Evolutionary conservation across 1,284 basidiomycete genomes (phyloP), one percentile per base, ranked within the genome.

Genomic region (Violaceomyces palustris): DNA sequence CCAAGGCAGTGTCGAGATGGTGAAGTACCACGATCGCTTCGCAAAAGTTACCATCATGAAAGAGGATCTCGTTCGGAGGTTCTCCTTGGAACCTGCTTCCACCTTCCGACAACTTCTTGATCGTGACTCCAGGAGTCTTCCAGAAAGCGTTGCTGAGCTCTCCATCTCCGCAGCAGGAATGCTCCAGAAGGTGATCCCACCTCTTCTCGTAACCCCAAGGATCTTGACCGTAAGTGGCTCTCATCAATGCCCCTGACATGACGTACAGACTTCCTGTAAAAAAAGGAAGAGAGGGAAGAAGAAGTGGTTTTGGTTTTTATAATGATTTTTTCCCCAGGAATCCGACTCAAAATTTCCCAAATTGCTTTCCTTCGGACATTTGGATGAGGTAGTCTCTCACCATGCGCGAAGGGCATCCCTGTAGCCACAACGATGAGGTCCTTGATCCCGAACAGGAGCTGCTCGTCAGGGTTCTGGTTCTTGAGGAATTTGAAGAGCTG

Each of bases 91-190:
- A 52, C 21, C 48, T 26, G 4, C 42, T 18, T 2, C 49, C 54
- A 5, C 45, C 23, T 4, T 40, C 35, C 14, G 17, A 39, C 10
- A 51, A n/a, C 7, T 39, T 15, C 7, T 45, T 24, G 34, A 57
- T 39, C 14, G 30, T 26, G 8, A 8, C n/a, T 2, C 35, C 42
- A 1, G 41, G 49, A 0, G 41, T 39, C 14, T 45, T 44, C 3
- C 54, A 39, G 9, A 57, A 12, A 0, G 54, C 54, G 12, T 45
- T 52, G 19, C 35, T 48, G 10, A 57, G 26, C 39, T 57, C 54
- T 4, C 45, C 54, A 42, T 57, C 54, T 3, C 54, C 54, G 15
- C 54, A 57, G 27, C 54, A 57, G 3, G 45, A 48, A 7, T 4
- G 23, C 4, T 42, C 39, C 8, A 57, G 45, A 6, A 29, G 31